These are phyloP conservation scores for Geotrichum bryndzae DNA, from an alignment of 1,139 yeast species.

Conservation along the genomic window DNA sequence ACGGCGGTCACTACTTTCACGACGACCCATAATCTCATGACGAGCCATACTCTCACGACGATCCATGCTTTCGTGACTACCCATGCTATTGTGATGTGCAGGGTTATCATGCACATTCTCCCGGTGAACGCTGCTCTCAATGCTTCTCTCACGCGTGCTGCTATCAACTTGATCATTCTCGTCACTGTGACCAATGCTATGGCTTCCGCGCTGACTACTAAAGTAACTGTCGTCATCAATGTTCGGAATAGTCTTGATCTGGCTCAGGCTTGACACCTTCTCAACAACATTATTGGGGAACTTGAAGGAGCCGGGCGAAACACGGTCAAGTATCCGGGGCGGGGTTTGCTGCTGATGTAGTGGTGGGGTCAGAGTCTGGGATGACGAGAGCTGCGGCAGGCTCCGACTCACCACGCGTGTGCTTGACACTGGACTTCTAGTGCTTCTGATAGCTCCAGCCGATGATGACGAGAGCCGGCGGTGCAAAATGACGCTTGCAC, in stretches of 20 bases:
- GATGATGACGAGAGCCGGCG: background rate
- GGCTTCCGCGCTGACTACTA: background rate
- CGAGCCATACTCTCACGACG: no score
- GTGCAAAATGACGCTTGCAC: background rate
- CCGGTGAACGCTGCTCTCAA: background rate
- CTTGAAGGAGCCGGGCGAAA: background rate
- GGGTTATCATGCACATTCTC: no score
- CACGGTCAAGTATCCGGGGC: background rate
- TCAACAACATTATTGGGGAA: background rate
- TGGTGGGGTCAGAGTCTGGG: background rate
- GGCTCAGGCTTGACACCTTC: constrained; percentile 11
- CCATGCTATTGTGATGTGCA: no score
- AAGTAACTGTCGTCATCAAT: background rate
- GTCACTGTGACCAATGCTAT: background rate
- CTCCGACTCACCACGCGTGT: background rate
- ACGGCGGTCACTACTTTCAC: no score
- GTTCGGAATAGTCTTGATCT: constrained; percentile 10
- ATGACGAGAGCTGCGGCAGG: background rate
- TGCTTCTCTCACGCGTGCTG: background rate
- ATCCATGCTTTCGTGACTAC: no score
- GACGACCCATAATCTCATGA: no score
- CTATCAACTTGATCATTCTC: background rate
- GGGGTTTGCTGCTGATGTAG: background rate
- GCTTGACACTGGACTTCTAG: background rate
- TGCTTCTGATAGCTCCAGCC: background rate